Evolutionary conservation across 768 basidiomycete genomes (phyloP), one percentile per base, ranked within the genome.

Genomic region (Coprinopsis sp.): DNA sequence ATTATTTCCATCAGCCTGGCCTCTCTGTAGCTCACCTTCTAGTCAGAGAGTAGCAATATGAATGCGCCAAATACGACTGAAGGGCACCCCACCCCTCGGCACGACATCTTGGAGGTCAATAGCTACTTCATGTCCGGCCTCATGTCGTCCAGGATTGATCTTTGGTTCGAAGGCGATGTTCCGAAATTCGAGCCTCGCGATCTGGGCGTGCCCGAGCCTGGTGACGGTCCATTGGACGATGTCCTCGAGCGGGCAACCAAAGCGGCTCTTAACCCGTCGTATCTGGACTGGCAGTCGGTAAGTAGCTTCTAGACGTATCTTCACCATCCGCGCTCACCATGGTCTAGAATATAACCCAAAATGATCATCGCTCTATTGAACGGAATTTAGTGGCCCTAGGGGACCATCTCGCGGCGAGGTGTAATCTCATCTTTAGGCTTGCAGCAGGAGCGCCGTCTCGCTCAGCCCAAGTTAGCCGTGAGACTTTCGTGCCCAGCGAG

Each of bases 61-160:
- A 73, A 75, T 47, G 67, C 72, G 48, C 82, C 79, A 57, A 65
- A 77, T 28, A 61, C 71, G 37, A 69, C 66, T 51, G 86, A 87
- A 41, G 63, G 68, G 40, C 73, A 67, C 51, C 67, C 72, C 40
- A 66, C n/a, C n/a, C n/a, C 77, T 27, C 75, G 79, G 46, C 79
- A 88, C 58, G 89, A 91, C 62, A 73, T 84, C 51, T 70, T 90
- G 42, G 85, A 89, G 70, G 88, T 87, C 42, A 87, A 87, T 61
- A 77, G 81, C 53, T 91, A 91, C 62, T 71, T 91, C 56, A 79
- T 78, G 55, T 78, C 78, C 33, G 86, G 88, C 38, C 73, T 91
- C 34, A 69, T 75, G 43, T 68, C 70, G 44, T 89, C 84, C 62
- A 66, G 73, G 40, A 78, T 91, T 64, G 88, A 91, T 68, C 74